phyloP scores from a whole-genome alignment of 495 filamentous ascomycete species.

The Schizothecium vesticola region DNA sequence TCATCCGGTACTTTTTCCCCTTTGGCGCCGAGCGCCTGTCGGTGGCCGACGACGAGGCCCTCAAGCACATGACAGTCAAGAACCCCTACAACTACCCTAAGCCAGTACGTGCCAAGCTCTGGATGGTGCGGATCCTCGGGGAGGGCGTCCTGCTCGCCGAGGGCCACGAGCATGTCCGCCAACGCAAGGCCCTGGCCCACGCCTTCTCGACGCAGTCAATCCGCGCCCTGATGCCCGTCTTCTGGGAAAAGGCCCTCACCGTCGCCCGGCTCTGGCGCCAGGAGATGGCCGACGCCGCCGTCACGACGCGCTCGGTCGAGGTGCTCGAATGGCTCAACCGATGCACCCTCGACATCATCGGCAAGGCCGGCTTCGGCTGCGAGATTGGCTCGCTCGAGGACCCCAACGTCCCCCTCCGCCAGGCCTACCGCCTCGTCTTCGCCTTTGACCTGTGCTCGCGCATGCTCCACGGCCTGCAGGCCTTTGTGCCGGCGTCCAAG shows the following conservation, averaged over 20 bases:
- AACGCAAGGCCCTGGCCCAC: slow-evolving; percentile 44
- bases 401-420: slow-evolving; percentile 35
- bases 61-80: slow-evolving; percentile 47
- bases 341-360: slow-evolving; percentile 49
- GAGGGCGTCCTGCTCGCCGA: slow-evolving; percentile 46
- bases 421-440: slow-evolving; percentile 43
- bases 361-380: slow-evolving; percentile 45
- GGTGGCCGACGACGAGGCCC: slow-evolving; percentile 22
- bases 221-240: slow-evolving; percentile 41
- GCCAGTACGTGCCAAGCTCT: slow-evolving; percentile 43
- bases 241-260: slow-evolving; percentile 46
- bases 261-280: slow-evolving; percentile 38
- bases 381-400: slow-evolving; percentile 42
- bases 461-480: slow-evolving; percentile 38
- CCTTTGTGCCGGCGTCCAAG: slow-evolving; percentile 39
- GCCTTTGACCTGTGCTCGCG: slow-evolving; percentile 38
- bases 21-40: slow-evolving; percentile 25
- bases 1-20: slow-evolving; percentile 27
- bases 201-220: slow-evolving; percentile 45
- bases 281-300: slow-evolving; percentile 30
- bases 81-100: slow-evolving; percentile 53
- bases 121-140: slow-evolving; percentile 46
- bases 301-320: slow-evolving; percentile 31
- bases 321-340: slow-evolving; percentile 46
- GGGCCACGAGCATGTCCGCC: slow-evolving; percentile 37